These are phyloP conservation scores for Fragaria vesca DNA, from an alignment of 306 rosid species.

Conservation along the genomic window DNA sequence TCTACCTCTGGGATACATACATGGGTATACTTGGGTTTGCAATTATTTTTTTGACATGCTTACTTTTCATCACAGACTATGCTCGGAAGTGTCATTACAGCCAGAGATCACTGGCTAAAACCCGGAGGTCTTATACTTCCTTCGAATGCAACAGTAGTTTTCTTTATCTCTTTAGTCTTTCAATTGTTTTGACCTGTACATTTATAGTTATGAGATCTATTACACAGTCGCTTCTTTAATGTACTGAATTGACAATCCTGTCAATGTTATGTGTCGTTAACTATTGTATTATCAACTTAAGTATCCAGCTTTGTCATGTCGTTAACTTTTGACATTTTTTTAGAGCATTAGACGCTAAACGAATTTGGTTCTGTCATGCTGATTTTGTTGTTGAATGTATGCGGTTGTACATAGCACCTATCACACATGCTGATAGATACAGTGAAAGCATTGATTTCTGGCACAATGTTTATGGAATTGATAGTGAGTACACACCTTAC, in stretches of 20 bases:
- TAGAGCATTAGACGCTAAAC: background rate
- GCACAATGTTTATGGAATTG: constrained; percentile 98
- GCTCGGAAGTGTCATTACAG: constrained; percentile 94
- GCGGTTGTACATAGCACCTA: constrained; percentile 95
- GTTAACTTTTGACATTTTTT: background rate
- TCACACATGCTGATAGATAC: constrained; percentile 85
- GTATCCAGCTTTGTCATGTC: background rate
- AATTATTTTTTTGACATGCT: constrained; percentile 19
- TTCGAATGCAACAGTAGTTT: constrained; percentile 75
- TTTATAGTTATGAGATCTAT: constrained; percentile 5
- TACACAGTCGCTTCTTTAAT: background rate
- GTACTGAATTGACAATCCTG: background rate
- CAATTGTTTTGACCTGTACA: background rate
- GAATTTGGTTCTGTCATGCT: constrained; percentile 27
- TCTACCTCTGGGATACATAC: background rate
- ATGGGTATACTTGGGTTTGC: constrained; percentile 16
- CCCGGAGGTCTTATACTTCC: constrained; percentile 99
- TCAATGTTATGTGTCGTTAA: background rate
- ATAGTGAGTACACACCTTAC: constrained; percentile 59
- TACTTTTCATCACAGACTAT: constrained; percentile 67
- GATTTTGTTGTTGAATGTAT: constrained; percentile 38
- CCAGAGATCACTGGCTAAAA: constrained; percentile 98
- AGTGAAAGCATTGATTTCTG: constrained; percentile 88
- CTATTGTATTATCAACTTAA: background rate
- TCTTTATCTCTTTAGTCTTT: constrained; percentile 3